Evolutionary conservation across 2,329 filamentous ascomycete species (phyloP), one percentile per base, ranked within the genome.

Genomic region (Ophiostoma perfectum): DNA sequence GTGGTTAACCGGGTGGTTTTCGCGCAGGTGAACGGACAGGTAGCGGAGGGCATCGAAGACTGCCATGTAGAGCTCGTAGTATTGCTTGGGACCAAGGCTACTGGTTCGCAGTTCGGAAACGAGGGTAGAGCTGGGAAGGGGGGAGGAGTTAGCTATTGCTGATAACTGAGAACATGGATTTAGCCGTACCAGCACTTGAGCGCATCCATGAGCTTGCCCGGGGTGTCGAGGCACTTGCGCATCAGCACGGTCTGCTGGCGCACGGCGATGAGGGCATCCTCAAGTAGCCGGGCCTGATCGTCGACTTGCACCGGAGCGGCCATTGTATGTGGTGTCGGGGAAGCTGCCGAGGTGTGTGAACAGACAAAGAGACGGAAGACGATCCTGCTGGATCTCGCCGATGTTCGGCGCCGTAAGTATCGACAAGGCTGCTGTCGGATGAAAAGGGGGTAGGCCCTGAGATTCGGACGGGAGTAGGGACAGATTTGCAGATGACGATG

Each of bases 1-100:
- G 82, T 99, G 95, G 78, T 99, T 98, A 73, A 96, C 91, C 4
- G 95, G 95, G 79, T 99, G 95, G 76, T 93, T 97, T 78, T 99
- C 95, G 80, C 93, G 93, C 62, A 99, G 89, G 80, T 97, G 96
- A 72, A 96, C 92, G 67, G 95, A 96, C 67, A 99, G 88, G 80
- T 98, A 94, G 78, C 95, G 93, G 77, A 99, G 82, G 72, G 96
- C 94, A 82, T 99, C 95, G 80, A 99, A 99, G 71, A 99, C 93
- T 73, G 95, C 88, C 95, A 99, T 99, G 82, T 99, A 99, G 69
- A 99, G 87, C 82, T 99, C 96, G 80, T 99, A 99, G 83, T 99
- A 99, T 80, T 99, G 95, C 80, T 99, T 99, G 45, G 95, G 95
- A n/a, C 95, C 93, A 66, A 99, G 86, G 75, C 92, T 97, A 78